Evolutionary conservation across 148 eudicot genomes (phyloP), one percentile per base, ranked within the genome.

Genomic region (Beta vulgaris): DNA sequence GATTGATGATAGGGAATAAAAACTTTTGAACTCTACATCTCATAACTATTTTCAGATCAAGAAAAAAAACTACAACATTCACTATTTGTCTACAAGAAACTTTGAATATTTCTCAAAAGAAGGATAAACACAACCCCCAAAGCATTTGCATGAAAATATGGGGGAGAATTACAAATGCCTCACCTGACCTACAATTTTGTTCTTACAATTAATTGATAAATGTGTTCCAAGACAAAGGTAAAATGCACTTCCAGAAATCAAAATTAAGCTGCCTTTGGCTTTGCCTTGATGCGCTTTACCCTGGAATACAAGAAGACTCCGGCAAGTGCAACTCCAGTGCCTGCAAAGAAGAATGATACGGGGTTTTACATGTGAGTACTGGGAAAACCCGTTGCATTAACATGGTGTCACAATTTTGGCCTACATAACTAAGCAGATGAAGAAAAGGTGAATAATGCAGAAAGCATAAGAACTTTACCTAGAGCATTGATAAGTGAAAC

Each of bases 291-390:
- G 39, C 93, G 69, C 72, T 85, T 88, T 82, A 93, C 89, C 81
- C 90, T 85, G 18, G 98, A 93, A 82, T 93, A 93, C 81, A 91
- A 66, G 88, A 93, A 93, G 61, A 93, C 98, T 69, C 98, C 98
- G 31, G 93, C 95, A 65, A 93, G 97, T 66, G 93, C 98, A 63
- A 91, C 85, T 13, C 85, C 97, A 60, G 98, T 93, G 59, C 98
- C 98, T 93, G 78, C 76, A 85, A 68, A 39, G 36, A 42, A 25
- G 40, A 26, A 25, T 2, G 35, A 26, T 11, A 34, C 13, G 1
- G 35, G 21, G 46, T 12, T 59, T 69, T 10, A n/a, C 31, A 15
- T 39, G 51, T 62, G 1, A 64, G 49, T 48, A 32, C 31, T 12
- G 31, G 32, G 37, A 0, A 34, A 34, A 35, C 0, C 8, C n/a